Conservation (phyloP, 1,284 basidiomycete species). For the Vanrija pseudolonga region DNA sequence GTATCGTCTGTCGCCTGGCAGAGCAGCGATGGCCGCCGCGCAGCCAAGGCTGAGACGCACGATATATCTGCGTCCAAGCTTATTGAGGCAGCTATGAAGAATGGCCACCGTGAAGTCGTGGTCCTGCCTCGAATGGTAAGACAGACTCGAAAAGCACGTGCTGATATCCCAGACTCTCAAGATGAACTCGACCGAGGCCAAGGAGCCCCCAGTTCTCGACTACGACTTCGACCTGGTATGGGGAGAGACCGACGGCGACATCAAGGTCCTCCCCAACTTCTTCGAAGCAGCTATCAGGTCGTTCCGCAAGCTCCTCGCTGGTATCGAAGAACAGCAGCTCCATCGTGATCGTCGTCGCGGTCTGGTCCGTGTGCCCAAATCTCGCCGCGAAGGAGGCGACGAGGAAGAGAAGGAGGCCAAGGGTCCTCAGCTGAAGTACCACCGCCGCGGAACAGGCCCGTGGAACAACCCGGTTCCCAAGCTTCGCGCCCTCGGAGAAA, state of each 20-base stretch:
- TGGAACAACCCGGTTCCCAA: slow-evolving; percentile 50
- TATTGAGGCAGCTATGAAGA: slow-evolving; percentile 25
- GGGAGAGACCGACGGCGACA: slow-evolving; percentile 40
- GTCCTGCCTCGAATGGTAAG: slow-evolving; percentile 37
- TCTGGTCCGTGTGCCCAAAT: slow-evolving; percentile 5
- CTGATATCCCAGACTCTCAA: slow-evolving; percentile 28
- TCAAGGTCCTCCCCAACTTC: slow-evolving; percentile 41
- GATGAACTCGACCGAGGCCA: slow-evolving; percentile 39
- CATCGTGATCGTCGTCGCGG: slow-evolving; percentile 32
- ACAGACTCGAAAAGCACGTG: neutral
- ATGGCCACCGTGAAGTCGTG: slow-evolving; percentile 30
- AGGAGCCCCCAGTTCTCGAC: slow-evolving; percentile 23
- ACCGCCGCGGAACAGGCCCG: slow-evolving; percentile 17
- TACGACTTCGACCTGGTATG: slow-evolving; percentile 43
- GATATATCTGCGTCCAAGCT: slow-evolving; percentile 24
- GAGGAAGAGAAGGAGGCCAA: neutral
- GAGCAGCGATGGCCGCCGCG: slow-evolving; percentile 27
- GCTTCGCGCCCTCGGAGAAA: slow-evolving; percentile 78
- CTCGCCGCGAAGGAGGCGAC: neutral
- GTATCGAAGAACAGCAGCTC: slow-evolving; percentile 35
- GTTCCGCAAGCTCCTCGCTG: slow-evolving; percentile 33
- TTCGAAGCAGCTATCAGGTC: slow-evolving; percentile 34
- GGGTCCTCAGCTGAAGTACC: slow-evolving; percentile 10
- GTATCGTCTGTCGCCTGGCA: slow-evolving; percentile 34
- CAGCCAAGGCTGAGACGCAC: slow-evolving; percentile 19